Percentiles rank a stretch among this genome's conserved stretches.
These are phyloP conservation scores for Trichoderma koningiopsis DNA, from an alignment of 2,329 filamentous ascomycete genomes.

Conservation along the genomic window DNA sequence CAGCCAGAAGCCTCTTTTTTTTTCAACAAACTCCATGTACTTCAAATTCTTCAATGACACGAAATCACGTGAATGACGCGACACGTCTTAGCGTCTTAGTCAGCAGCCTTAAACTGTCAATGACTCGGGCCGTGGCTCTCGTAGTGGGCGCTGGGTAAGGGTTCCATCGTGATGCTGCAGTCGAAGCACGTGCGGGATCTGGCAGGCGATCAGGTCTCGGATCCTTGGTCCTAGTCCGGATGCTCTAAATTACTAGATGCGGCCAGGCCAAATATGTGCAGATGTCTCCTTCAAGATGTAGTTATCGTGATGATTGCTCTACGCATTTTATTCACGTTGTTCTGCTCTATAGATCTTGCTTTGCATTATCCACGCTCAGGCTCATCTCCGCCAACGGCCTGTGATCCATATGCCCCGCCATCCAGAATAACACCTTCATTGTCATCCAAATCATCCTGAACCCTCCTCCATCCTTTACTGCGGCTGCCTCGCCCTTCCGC, in stretches of 20 bases:
- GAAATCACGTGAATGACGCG: constrained; percentile 38
- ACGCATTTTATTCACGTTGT: not conserved
- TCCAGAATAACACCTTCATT: constrained; percentile 63
- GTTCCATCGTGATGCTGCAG: not conserved
- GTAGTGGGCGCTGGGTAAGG: not conserved
- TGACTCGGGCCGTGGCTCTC: not conserved
- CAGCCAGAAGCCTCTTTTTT: not conserved
- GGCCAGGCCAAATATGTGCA: too few relatives aligned
- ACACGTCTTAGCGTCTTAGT: constrained; percentile 20
- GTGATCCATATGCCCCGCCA: constrained; percentile 52
- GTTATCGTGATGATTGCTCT: not conserved
- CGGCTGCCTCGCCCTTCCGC: constrained; percentile 46
- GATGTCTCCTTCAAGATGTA: too few relatives aligned
- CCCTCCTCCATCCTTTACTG: constrained; percentile 57
- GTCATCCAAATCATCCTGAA: constrained; percentile 61
- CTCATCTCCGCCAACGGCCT: constrained; percentile 34
- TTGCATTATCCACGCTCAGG: constrained; percentile 42
- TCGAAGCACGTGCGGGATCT: constrained; percentile 1
- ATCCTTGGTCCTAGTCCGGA: not conserved
- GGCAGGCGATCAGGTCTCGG: not conserved
- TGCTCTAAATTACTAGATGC: too few relatives aligned
- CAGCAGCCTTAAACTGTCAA: not conserved
- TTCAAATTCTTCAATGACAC: constrained; percentile 34
- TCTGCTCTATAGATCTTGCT: not conserved
- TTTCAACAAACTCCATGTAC: not conserved